Evolutionary conservation across 768 basidiomycete species (phyloP).

Genomic region (Amanita rimosa): DNA sequence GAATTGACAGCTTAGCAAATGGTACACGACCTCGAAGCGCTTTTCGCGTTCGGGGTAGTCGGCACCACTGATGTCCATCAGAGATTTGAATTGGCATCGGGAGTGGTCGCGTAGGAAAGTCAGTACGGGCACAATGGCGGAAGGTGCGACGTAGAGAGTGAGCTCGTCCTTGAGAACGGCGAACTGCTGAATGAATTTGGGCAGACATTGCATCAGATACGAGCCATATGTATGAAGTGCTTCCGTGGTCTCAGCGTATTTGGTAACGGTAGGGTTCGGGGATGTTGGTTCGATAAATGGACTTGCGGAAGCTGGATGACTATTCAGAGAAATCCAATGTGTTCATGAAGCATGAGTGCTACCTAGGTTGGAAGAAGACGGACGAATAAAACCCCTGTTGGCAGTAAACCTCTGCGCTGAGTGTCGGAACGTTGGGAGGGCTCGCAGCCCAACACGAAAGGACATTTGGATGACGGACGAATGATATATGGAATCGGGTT

Average conservation of each 20-base stretch:
- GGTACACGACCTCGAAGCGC: slow-evolving; percentile 95
- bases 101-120: slow-evolving; percentile 93
- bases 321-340: slow-evolving; percentile 6
- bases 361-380: slow-evolving; percentile 40
- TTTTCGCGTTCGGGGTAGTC: slow-evolving; percentile 91
- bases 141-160: slow-evolving; percentile 77
- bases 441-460: slow-evolving; percentile 28
- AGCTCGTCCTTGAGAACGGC: slow-evolving; percentile 95
- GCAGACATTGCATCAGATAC: slow-evolving; percentile 86
- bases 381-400: slow-evolving; percentile 33
- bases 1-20: slow-evolving; percentile 72
- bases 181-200: slow-evolving; percentile 97
- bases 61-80: slow-evolving; percentile 91
- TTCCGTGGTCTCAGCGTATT: slow-evolving; percentile 63
- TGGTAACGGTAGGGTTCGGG: slow-evolving; percentile 69
- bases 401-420: slow-evolving; percentile 22
- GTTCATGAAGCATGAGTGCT: slow-evolving; percentile 7
- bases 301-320: slow-evolving; percentile 42
- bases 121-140: slow-evolving; percentile 72
- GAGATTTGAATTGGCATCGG: slow-evolving; percentile 86
- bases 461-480: slow-evolving; percentile 18
- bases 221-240: slow-evolving; percentile 86
- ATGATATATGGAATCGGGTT: slow-evolving; percentile 16
- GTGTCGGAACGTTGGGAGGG: slow-evolving; percentile 30
- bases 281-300: slow-evolving; percentile 90